A percentile compares a stretch with the other conserved stretches of the same genome.
phyloP scores from a whole-genome alignment of 2,329 filamentous ascomycete species.

The Alternaria infectoria region DNA sequence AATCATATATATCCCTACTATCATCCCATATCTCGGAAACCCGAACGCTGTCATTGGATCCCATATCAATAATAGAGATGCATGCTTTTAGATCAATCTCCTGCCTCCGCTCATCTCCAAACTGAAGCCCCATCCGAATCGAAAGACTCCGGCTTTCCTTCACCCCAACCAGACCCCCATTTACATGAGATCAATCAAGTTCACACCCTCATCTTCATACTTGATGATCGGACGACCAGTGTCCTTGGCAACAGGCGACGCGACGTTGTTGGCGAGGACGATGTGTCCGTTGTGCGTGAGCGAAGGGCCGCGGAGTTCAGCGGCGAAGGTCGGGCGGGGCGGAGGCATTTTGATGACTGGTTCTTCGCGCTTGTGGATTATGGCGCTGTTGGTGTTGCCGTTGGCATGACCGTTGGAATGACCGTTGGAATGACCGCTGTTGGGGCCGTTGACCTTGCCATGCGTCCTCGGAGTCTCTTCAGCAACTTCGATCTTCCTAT shows the following conservation, averaged over 20 bases:
- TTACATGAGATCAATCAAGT: conserved; percentile 1
- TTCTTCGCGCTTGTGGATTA: neutral
- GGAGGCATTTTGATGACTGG: neutral
- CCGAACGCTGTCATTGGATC: neutral
- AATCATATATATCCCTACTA: neutral
- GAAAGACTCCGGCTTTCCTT: too few species aligned
- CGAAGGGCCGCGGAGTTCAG: conserved; percentile 8
- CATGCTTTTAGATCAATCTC: neutral
- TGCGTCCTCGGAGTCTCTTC: too few species aligned
- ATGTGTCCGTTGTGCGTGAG: conserved; percentile 16
- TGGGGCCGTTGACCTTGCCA: neutral
- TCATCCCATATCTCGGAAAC: neutral
- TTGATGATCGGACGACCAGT: neutral
- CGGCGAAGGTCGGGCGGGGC: conserved; percentile 9
- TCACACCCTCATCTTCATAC: neutral
- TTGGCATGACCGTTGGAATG: neutral
- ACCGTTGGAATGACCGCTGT: neutral
- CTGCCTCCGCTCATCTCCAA: neutral
- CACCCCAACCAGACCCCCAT: too few species aligned
- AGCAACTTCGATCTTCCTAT: too few species aligned
- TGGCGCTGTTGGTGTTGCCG: neutral
- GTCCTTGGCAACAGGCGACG: neutral
- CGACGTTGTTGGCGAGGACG: conserved; percentile 13
- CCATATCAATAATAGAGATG: neutral
- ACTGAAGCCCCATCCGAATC: too few species aligned